Conservation (phyloP, 805 yeast species). For the Saccharomycopsis sp. region DNA sequence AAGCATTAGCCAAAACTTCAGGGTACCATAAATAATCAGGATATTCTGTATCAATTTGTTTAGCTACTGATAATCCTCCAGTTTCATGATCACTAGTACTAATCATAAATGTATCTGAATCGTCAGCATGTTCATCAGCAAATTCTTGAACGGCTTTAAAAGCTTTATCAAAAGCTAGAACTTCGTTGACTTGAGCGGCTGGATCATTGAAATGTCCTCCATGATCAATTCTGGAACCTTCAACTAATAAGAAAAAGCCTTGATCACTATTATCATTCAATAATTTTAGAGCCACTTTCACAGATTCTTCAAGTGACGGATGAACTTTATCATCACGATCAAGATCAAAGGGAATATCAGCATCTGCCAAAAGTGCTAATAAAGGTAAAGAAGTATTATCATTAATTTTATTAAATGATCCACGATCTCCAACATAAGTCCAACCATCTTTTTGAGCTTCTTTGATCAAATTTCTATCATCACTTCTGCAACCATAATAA, state of each 20-base stretch:
- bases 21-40: constrained; percentile 91
- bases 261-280: constrained; percentile 56
- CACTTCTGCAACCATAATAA: constrained; percentile 66
- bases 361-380: constrained; percentile 62
- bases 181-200: constrained; percentile 88
- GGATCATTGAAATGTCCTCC: constrained; percentile 94
- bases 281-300: constrained; percentile 61
- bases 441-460: constrained; percentile 55
- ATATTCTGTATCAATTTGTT: constrained; percentile 56
- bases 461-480: constrained; percentile 54
- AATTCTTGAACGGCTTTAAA: constrained; percentile 64
- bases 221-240: constrained; percentile 91
- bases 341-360: constrained; percentile 75
- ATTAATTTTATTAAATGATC: constrained; percentile 50
- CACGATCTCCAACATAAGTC: constrained; percentile 50
- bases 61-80: constrained; percentile 84
- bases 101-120: constrained; percentile 66
- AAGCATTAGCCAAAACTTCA: constrained; percentile 54
- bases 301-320: constrained; percentile 77
- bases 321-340: constrained; percentile 45
- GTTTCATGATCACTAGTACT: constrained; percentile 94
- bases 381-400: constrained; percentile 58
- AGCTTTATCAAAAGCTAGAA: constrained; percentile 76
- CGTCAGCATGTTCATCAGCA: constrained; percentile 41
- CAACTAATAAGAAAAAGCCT: constrained; percentile 80